Conservation (phyloP, 2,329 filamentous ascomycete species). For the Pleurostoma richardsiae region DNA sequence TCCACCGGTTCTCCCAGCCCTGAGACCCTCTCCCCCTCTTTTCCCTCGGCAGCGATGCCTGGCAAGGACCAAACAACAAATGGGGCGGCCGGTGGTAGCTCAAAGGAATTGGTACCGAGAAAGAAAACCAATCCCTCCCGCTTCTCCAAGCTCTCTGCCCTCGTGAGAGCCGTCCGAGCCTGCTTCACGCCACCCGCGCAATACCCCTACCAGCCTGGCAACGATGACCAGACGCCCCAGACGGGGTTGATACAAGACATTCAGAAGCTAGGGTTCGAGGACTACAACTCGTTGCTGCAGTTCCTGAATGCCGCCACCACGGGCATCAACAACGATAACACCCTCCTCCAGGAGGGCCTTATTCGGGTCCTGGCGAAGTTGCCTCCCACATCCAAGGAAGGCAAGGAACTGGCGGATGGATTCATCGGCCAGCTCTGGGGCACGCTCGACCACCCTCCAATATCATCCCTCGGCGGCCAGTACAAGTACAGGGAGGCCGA, state of each 20-base stretch:
- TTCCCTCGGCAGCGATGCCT: neutral
- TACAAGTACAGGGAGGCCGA: conserved; percentile 64
- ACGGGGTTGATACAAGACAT: conserved; percentile 7
- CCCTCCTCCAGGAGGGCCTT: conserved; percentile 69
- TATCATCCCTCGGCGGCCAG: conserved; percentile 58
- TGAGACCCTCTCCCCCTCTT: too few relatives aligned
- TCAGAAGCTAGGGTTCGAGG: conserved; percentile 20
- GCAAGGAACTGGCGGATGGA: conserved; percentile 58
- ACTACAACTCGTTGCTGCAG: conserved; percentile 16
- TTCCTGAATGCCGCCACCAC: conserved; percentile 7
- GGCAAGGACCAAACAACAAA: neutral
- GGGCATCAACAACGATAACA: conserved; percentile 58
- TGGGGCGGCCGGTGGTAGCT: conserved; percentile 1
- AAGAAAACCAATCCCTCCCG: neutral
- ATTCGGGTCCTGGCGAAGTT: conserved; percentile 66
- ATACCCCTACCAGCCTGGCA: neutral
- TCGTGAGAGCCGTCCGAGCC: neutral
- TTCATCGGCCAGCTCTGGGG: conserved; percentile 69
- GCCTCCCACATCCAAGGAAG: conserved; percentile 55
- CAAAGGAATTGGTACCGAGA: neutral
- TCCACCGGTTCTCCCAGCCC: too few relatives aligned
- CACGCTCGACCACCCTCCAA: conserved; percentile 66
- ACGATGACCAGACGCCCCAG: neutral
- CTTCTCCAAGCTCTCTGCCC: neutral
- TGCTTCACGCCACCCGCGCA: neutral